Evolutionary conservation across 2,329 filamentous ascomycete species (phyloP).

Genomic region (Exophiala xenobiotica): DNA sequence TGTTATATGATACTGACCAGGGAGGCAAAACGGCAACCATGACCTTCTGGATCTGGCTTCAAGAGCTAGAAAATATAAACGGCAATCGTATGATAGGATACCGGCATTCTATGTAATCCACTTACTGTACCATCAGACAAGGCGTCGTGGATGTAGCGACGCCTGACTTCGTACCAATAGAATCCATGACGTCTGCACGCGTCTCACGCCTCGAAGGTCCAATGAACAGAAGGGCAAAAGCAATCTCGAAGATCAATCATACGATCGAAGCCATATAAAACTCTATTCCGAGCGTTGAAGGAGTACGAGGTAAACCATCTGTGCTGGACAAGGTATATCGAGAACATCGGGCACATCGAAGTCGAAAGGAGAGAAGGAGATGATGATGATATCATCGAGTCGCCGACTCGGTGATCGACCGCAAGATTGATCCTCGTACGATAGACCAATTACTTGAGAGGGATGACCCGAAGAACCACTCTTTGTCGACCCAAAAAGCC

Average conservation of each 20-base stretch:
- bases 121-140: background rate
- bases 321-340: too few species aligned
- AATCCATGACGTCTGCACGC: background rate
- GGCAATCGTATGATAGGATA: background rate
- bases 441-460: background rate
- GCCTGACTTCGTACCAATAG: too few species aligned
- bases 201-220: background rate
- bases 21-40: background rate
- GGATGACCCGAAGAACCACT: too few species aligned
- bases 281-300: background rate
- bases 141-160: too few species aligned
- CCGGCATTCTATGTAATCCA: background rate
- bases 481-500: too few species aligned
- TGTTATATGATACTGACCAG: constrained; percentile 5
- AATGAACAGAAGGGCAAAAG: background rate
- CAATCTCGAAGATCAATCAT: background rate
- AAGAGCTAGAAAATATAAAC: background rate
- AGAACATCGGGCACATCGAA: too few species aligned
- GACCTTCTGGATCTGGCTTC: background rate
- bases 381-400: constrained; percentile 2
- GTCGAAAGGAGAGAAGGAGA: background rate
- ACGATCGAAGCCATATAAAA: background rate
- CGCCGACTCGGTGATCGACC: background rate
- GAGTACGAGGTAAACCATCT: too few species aligned
- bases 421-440: background rate